Evolutionary conservation across 2,329 filamentous ascomycete species (phyloP).

Genomic region (Fusarium devonianum): DNA sequence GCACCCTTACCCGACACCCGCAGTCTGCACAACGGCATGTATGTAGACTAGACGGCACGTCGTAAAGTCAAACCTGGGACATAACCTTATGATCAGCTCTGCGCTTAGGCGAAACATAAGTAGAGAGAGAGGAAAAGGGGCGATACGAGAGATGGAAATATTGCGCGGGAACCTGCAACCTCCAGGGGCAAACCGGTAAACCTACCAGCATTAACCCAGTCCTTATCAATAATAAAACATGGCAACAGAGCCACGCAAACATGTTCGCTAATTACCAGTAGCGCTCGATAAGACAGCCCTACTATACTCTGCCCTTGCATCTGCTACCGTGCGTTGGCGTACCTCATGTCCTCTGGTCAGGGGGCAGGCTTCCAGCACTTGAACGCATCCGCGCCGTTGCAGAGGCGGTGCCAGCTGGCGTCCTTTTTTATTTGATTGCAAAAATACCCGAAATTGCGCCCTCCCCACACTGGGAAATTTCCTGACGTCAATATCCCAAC

Average conservation of each 20-base stretch:
- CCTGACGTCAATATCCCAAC: constrained; percentile 35
- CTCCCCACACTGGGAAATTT: constrained; percentile 33
- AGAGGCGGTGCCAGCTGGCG: constrained; percentile 12
- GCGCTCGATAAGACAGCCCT: constrained; percentile 14
- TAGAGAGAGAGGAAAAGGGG: not conserved
- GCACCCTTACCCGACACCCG: constrained; percentile 2
- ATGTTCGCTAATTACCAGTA: too few relatives aligned
- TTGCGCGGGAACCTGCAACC: constrained; percentile 10
- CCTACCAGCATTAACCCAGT: constrained; percentile 10
- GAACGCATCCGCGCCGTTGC: constrained; percentile 1
- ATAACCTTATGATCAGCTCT: too few relatives aligned
- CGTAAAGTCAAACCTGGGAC: too few relatives aligned
- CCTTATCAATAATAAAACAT: constrained; percentile 5
- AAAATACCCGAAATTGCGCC: constrained; percentile 31
- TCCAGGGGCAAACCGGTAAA: constrained; percentile 18
- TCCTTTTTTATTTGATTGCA: constrained; percentile 8
- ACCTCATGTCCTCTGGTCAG: constrained; percentile 28
- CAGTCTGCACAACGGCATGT: constrained; percentile 1
- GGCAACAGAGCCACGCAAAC: too few relatives aligned
- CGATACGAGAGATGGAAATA: not conserved
- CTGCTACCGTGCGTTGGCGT: constrained; percentile 11
- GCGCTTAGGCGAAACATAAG: too few relatives aligned
- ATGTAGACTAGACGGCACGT: too few relatives aligned
- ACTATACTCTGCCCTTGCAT: constrained; percentile 19
- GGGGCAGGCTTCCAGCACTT: constrained; percentile 9